phyloP scores from a whole-genome alignment of 202 grass and related monocot species.

The Carex arenaria region DNA sequence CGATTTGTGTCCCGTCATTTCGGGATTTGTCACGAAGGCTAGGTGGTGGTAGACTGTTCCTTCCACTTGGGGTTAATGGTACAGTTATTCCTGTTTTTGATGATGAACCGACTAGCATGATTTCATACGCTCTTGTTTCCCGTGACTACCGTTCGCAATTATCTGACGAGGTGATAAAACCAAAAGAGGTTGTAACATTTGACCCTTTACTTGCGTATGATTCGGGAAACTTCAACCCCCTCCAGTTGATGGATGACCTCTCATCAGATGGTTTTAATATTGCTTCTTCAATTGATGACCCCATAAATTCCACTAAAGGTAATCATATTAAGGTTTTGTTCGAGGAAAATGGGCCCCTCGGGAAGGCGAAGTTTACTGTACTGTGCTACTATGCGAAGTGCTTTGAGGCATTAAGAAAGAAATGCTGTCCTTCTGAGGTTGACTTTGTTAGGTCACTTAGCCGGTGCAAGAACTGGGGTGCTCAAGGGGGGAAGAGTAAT shows the following conservation, averaged over 20 bases:
- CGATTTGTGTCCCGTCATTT: constrained; percentile 55
- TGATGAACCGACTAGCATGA: constrained; percentile 92
- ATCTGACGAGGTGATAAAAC: constrained; percentile 51
- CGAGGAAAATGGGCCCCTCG: constrained; percentile 62
- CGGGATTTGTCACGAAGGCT: constrained; percentile 48
- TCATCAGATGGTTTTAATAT: constrained; percentile 58
- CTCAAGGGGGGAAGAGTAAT: constrained; percentile 97
- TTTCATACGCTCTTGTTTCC: constrained; percentile 85
- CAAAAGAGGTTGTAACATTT: constrained; percentile 30
- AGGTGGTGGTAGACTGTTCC: constrained; percentile 64
- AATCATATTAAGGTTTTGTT: constrained; percentile 75
- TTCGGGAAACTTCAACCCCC: constrained; percentile 63
- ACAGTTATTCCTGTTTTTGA: constrained; percentile 89
- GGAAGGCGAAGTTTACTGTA: constrained; percentile 77
- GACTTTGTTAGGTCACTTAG: constrained; percentile 92
- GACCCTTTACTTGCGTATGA: constrained; percentile 59
- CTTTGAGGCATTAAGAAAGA: constrained; percentile 81
- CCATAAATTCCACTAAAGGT: constrained; percentile 41
- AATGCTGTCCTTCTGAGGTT: constrained; percentile 84
- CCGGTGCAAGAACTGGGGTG: constrained; percentile 97
- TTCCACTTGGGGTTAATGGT: constrained; percentile 65
- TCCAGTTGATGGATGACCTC: constrained; percentile 77
- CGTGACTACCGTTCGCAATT: constrained; percentile 62
- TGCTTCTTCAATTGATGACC: constrained; percentile 46
- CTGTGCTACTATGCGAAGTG: constrained; percentile 88